Base-by-base conservation (phyloP, 805 yeast genomes). In the Kuraishia hungarica region DNA sequence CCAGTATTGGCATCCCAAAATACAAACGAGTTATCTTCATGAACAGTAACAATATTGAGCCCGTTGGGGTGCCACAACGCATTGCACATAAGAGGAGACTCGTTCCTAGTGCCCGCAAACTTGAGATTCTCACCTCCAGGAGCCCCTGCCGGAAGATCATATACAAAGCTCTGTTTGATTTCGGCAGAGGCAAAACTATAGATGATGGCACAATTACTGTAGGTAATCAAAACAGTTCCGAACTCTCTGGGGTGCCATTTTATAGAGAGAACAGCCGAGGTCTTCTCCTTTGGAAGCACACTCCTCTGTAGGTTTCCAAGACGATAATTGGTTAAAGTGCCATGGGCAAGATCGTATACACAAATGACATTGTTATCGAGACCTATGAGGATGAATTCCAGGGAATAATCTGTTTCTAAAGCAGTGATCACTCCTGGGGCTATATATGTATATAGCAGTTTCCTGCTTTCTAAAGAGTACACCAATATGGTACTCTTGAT, bases 41-140 rank as follows among this genome's bases (percentile, higher is more conserved):
- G 96, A 1, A 83, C 78, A 0, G 97, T 85, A 21, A 88, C 77
- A 2, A 89, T 71, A 65, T 92, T 96, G 50, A 91, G 77, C 0
- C 98, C 97, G 64, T 90, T 90, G 2, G 99, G 99, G 68, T 93
- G 97, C 81, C 89, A 94, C 39, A 81, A 73, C 0, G 96, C 84
- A 52, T 83, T 78, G 3, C 54, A 23, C 7, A 68, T 61, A 10
- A 55, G 58, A 2, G 74, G 73, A 1, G 58, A 21, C 20, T 19
- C 35, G 22, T 39, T 43, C 29, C 24, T 5, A 8, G 19, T 21
- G 17, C 21, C 35, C 11, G 43, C 43, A 26, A 50, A 50, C 21
- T 29, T 51, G 2, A 69, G 63, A 39, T 74, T 74, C 50, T 82
- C 85, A 17, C 89, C 91, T 6, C 96, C 96, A 17, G 86, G 84